Evolutionary conservation across 768 basidiomycete genomes (phyloP), one percentile per base, ranked within the genome.

Genomic region (Amanita phalloides): DNA sequence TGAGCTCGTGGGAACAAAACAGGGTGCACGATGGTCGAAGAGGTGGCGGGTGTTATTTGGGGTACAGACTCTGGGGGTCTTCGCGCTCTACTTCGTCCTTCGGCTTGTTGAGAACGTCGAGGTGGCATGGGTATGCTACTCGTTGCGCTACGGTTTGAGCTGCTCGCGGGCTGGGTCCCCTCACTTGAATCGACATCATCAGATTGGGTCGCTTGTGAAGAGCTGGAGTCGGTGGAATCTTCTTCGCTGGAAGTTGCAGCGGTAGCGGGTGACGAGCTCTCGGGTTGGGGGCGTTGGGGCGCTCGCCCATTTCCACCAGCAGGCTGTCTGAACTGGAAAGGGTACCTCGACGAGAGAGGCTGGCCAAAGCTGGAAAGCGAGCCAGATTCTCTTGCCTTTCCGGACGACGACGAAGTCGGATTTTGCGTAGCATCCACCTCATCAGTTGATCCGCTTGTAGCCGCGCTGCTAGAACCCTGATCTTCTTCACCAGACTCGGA

Each of bases 321-420:
- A 6, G 77, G 76, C 2, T 73, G 73, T 17, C 82, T 79, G 64
- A 78, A 77, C 49, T 78, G 72, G 73, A 86, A 86, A 8, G 84
- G 86, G 60, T 83, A 85, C 0, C 82, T 75, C 38, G 45, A 41
- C 39, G 35, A 32, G 41, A 91, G 73, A 1, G 87, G 89, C 21
- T 85, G 82, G 2, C 90, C 90, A 4, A 92, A 76, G 55, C 84
- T 87, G 3, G 89, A 91, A 82, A 92, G 81, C 6, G 90, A 91
- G 17, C 81, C 86, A 0, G 87, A 88, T 4, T 79, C 84, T 14
- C 82, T 47, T 30, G 11, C n/a, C 37, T 53, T 53, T 8, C 13
- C 45, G n/a, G 45, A 47, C 25, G 53, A 47, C 25, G 53, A 53
- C n/a, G 56, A 48, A 28, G 54, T 58, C 3, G 62, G 56, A 1